Evolutionary conservation across 768 basidiomycete species (phyloP).

Genomic region (Gymnopilus dilepis): DNA sequence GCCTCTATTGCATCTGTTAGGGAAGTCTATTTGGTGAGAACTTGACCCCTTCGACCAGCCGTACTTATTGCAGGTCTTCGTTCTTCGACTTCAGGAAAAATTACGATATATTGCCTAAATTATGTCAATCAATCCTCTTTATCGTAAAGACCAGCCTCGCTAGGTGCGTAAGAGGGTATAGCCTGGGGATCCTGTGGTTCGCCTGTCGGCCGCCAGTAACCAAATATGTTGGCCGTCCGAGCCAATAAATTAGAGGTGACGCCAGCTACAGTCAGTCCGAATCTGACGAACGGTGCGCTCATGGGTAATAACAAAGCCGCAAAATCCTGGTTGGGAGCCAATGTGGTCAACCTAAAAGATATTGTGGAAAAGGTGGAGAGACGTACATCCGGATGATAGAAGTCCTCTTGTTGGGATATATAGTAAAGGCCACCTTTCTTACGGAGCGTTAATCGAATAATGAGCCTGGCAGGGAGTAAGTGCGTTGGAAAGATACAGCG

Average conservation of each 20-base stretch:
- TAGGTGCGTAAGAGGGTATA: conserved; percentile 18
- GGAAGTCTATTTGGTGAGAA: too few species aligned
- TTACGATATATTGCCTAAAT: too few species aligned
- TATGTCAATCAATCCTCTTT: conserved; percentile 23
- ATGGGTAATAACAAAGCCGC: conserved; percentile 49
- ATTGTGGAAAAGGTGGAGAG: background rate
- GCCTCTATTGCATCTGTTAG: too few species aligned
- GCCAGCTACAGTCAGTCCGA: conserved; percentile 33
- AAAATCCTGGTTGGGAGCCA: conserved; percentile 40
- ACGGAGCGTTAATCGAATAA: conserved; percentile 56
- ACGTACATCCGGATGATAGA: conserved; percentile 58
- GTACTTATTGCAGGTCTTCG: too few species aligned
- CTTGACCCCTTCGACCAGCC: too few species aligned
- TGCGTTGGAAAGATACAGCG: background rate
- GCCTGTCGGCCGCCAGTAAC: conserved; percentile 35
- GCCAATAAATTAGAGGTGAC: conserved; percentile 35
- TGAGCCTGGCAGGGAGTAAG: conserved; percentile 37
- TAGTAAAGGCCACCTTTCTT: conserved; percentile 45
- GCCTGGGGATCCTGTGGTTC: conserved; percentile 1
- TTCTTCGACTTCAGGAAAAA: too few species aligned
- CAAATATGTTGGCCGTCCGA: conserved; percentile 35
- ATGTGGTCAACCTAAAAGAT: background rate
- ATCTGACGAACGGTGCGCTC: conserved; percentile 40
- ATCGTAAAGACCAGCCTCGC: conserved; percentile 28
- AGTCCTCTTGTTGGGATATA: conserved; percentile 63